These are phyloP conservation scores for Pseudozyma pruni DNA, from an alignment of 1,284 basidiomycete species.

Conservation along the genomic window DNA sequence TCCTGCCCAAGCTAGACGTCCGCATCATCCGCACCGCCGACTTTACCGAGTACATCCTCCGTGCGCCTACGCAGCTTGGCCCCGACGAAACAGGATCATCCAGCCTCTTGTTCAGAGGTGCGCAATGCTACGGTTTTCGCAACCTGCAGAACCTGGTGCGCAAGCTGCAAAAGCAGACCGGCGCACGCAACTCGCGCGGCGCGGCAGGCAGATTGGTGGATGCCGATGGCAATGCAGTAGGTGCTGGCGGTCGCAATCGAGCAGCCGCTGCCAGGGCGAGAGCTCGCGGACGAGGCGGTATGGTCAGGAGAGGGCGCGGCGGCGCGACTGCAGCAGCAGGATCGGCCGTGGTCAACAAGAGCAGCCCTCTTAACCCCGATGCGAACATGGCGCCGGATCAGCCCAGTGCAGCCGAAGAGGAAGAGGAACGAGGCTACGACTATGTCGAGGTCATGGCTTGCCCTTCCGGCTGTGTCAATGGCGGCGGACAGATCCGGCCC, in stretches of 20 bases:
- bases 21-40: slow-evolving; percentile 69
- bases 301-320: slow-evolving; percentile 71
- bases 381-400: neutral
- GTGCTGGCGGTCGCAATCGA: slow-evolving; percentile 4
- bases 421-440: slow-evolving; percentile 78
- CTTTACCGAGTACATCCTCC: slow-evolving; percentile 74
- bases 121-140: slow-evolving; percentile 95
- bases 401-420: slow-evolving; percentile 31
- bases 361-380: slow-evolving; percentile 38
- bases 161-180: slow-evolving; percentile 74
- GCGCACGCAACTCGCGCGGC: slow-evolving; percentile 70
- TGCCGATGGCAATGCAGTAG: slow-evolving; percentile 24
- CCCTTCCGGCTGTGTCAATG: slow-evolving; percentile 95
- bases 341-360: slow-evolving; percentile 58
- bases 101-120: slow-evolving; percentile 83
- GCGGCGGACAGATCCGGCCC: slow-evolving; percentile 81
- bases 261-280: slow-evolving; percentile 17
- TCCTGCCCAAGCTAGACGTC: slow-evolving; percentile 53
- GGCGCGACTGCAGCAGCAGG: slow-evolving; percentile 71
- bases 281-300: slow-evolving; percentile 63
- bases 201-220: slow-evolving; percentile 49
- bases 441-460: slow-evolving; percentile 99
- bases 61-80: slow-evolving; percentile 22
- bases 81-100: neutral
- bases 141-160: slow-evolving; percentile 97